Conservation (phyloP, 2,329 filamentous ascomycete genomes). For the Huntiella abstrusa region DNA sequence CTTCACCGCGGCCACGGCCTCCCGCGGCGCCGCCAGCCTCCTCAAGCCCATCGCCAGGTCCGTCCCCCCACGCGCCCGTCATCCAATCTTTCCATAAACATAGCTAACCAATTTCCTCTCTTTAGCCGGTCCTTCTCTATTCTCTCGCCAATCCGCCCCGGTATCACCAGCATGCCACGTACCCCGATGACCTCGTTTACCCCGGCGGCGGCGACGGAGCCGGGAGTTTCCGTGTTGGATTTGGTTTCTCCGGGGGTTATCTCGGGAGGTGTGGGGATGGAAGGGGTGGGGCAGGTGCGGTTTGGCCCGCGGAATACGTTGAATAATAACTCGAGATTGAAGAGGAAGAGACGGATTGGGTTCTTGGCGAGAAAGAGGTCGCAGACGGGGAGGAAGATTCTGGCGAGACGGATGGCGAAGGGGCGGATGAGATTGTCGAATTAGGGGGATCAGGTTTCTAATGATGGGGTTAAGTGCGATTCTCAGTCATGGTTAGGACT, state of each 20-base stretch:
- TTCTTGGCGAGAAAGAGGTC: conserved; percentile 33
- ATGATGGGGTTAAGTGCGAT: no score
- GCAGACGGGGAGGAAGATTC: conserved; percentile 32
- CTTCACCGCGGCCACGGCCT: not conserved
- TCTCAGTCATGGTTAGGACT: no score
- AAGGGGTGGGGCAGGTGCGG: conserved; percentile 28
- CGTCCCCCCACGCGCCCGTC: not conserved
- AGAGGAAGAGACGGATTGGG: conserved; percentile 40
- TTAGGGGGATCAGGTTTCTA: not conserved
- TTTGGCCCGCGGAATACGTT: conserved; percentile 41
- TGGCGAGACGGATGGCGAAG: conserved; percentile 33
- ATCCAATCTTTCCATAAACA: not conserved
- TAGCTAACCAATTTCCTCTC: not conserved
- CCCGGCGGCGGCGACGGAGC: conserved; percentile 3
- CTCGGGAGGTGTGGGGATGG: conserved; percentile 34
- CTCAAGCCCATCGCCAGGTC: conserved; percentile 7
- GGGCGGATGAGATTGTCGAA: conserved; percentile 20
- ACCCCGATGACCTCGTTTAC: conserved; percentile 7
- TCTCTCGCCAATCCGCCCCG: conserved; percentile 8
- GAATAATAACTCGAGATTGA: conserved; percentile 32
- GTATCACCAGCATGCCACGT: conserved; percentile 1
- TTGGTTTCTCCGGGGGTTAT: conserved; percentile 28
- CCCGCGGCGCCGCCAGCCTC: not conserved
- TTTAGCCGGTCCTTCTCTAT: conserved; percentile 8
- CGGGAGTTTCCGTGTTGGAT: conserved; percentile 19